Conservation (phyloP, 805 yeast genomes). For the Tetrapisispora phaffii region DNA sequence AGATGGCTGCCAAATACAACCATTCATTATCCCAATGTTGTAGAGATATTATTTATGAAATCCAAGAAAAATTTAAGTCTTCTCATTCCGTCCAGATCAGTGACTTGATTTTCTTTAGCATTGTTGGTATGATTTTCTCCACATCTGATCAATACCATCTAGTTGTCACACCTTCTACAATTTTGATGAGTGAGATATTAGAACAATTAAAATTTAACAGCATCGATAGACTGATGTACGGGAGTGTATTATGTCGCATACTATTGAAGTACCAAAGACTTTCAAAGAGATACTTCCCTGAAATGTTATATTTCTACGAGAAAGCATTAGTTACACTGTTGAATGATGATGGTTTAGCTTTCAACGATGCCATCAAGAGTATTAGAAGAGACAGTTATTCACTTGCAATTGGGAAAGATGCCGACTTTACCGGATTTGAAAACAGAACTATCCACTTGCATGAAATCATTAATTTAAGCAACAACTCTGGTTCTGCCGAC, state of each 20-base stretch:
- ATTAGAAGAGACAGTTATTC: constrained; percentile 18
- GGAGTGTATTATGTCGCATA: constrained; percentile 56
- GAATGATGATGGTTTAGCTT: constrained; percentile 1
- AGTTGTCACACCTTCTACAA: constrained; percentile 73
- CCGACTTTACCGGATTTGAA: constrained; percentile 5
- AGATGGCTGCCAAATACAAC: constrained; percentile 55
- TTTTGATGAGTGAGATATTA: constrained; percentile 63
- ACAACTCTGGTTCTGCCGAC: neutral
- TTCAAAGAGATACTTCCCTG: constrained; percentile 78
- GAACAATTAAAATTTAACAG: constrained; percentile 39
- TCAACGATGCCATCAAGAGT: neutral
- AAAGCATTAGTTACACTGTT: constrained; percentile 38
- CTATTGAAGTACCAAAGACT: constrained; percentile 65
- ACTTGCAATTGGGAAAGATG: constrained; percentile 11
- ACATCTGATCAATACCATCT: constrained; percentile 94
- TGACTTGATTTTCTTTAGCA: constrained; percentile 58
- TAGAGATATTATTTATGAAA: constrained; percentile 45
- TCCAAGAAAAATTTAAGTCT: constrained; percentile 43
- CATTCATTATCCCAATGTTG: constrained; percentile 52
- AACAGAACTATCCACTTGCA: constrained; percentile 14
- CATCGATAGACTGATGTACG: constrained; percentile 41
- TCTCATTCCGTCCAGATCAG: constrained; percentile 32
- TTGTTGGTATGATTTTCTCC: constrained; percentile 74
- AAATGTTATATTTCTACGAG: constrained; percentile 51
- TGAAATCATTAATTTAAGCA: constrained; percentile 24